Evolutionary conservation across 2,329 filamentous ascomycete species (phyloP).

Genomic region (Rasamsonia emersonii): DNA sequence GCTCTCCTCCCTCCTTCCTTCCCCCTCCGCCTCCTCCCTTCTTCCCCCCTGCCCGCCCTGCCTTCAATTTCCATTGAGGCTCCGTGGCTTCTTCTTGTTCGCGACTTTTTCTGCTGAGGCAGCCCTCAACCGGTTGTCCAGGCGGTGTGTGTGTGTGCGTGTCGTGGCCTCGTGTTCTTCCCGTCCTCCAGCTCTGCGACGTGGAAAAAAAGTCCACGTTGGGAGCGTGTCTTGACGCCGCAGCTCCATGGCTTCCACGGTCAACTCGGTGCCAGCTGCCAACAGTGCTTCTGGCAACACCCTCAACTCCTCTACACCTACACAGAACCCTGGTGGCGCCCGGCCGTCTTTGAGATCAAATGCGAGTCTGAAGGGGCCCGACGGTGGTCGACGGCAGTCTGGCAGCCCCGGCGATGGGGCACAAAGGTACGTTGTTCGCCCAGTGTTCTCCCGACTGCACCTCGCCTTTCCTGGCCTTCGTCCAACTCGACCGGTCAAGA

Average conservation of each 20-base stretch:
- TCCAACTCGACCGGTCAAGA: neutral
- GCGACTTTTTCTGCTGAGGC: slow-evolving; percentile 9
- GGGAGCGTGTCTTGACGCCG: slow-evolving; percentile 21
- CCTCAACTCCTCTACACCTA: slow-evolving; percentile 26
- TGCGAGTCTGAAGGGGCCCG: slow-evolving; percentile 42
- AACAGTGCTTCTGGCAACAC: slow-evolving; percentile 31
- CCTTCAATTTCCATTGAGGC: slow-evolving; percentile 5
- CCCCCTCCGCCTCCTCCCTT: slow-evolving; percentile 4
- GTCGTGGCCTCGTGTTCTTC: slow-evolving; percentile 23
- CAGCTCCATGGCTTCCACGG: slow-evolving; percentile 33
- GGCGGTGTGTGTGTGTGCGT: slow-evolving; percentile 36
- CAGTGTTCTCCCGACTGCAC: too few relatives aligned
- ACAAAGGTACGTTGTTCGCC: slow-evolving; percentile 42
- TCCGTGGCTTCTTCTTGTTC: slow-evolving; percentile 7
- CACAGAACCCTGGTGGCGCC: slow-evolving; percentile 28
- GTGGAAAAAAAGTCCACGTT: slow-evolving; percentile 23
- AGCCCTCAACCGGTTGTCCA: slow-evolving; percentile 18
- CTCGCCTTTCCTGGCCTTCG: too few relatives aligned
- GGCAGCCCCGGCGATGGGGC: slow-evolving; percentile 46
- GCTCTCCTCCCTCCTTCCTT: slow-evolving; percentile 8
- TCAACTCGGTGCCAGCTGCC: slow-evolving; percentile 28
- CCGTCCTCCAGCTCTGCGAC: slow-evolving; percentile 23
- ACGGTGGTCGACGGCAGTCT: slow-evolving; percentile 47
- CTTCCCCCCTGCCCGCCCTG: slow-evolving; percentile 3
- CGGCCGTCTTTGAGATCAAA: slow-evolving; percentile 43